Base-by-base conservation (phyloP, 2,329 filamentous ascomycete genomes). In the Atkinsonella texensis region DNA sequence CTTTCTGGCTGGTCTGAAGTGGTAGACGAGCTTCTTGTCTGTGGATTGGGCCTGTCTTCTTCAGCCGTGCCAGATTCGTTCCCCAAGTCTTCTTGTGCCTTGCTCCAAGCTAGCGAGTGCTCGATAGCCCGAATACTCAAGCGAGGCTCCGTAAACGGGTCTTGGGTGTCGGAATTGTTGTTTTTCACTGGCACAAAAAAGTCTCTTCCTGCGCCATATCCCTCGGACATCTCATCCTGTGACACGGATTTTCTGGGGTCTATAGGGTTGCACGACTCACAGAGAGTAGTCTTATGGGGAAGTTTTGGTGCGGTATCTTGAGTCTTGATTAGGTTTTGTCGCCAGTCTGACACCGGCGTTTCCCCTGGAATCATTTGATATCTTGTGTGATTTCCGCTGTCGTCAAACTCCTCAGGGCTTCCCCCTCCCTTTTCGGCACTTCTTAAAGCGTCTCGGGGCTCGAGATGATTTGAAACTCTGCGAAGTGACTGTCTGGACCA, bases 81-180 rank as follows among this genome's bases (percentile, higher is more conserved):
- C 42, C 56, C 47, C 11, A 57, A 42, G 11, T 57, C 40, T 17
- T 59, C 55, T 44, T 63, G 55, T 7, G 47, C 56, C 9, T 54
- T 57, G 40, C 55, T 58, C 28, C 53, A 57, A 18, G 60, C 58
- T n/a, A 65, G 54, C 2, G 58, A 62, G 11, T 59, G 53, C 52
- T 65, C 63, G 38, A 65, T 52, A 33, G 64, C 57, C 47, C 58
- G 59, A 18, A 65, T 50, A 48, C 57, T 62, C 43, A 64, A 43
- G 33, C 56, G 55, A 28, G 61, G 53, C 32, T 55, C 53, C 10
- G 53, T 52, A 31, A 48, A 49, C 13, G 44, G 44, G 39, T 53
- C 35, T n/a, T 45, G 53, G 10, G 50, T 18, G 32, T 43, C 32
- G 18, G 47, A 42, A 20, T 13, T 53, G 44, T 11, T 35, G 35